Evolutionary conservation across 2,329 filamentous ascomycete genomes (phyloP), one percentile per base, ranked within the genome.

Genomic region (Colletotrichum falcatum): DNA sequence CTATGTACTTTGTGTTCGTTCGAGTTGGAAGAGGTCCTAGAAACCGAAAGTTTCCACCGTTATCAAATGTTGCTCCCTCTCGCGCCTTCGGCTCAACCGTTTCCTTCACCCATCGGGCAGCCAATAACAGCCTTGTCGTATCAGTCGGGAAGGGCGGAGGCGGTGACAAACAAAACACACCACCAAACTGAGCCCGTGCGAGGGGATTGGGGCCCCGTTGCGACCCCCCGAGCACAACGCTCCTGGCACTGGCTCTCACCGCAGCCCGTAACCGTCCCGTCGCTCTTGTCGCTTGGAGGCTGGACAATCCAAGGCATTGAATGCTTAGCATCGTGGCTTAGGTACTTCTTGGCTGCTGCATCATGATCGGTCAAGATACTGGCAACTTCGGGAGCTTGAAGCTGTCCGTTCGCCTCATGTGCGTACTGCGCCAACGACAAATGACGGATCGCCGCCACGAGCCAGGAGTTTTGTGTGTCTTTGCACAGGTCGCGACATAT

Each of bases 321-420:
- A 42, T 46, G 8, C 33, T 20, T 14, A 20, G 11, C 23, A 55
- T n/a, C 20, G 37, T n/a, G 16, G n/a, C 14, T 23, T n/a, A n/a
- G n/a, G n/a, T 5, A n/a, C 26, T 56, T 8, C 49, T 64, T 56
- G 61, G 51, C 49, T 56, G 61, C 61, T 39, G 49, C 61, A 46
- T 62, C 35, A 20, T n/a, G 46, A 44, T 44, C 51, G 20, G 37
- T 18, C 51, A 20, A 18, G 23, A 30, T 28, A 35, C 51, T 44
- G 35, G 49, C 33, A 48, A 20, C 37, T 14, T 26, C 18, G 49
- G 42, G 28, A 42, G 26, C 48, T 16, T 18, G 30, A 53, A 67
- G 44, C 49, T 61, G 39, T 70, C 39, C 18, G 65, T 35, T 66
- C 66, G 58, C 44, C 63, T 66, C 51, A 61, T 39, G 54, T 65